Percentiles rank a stretch among this genome's conserved stretches.
These are phyloP conservation scores for Hamigera avellanea DNA, from an alignment of 495 filamentous ascomycete species.

Conservation along the genomic window DNA sequence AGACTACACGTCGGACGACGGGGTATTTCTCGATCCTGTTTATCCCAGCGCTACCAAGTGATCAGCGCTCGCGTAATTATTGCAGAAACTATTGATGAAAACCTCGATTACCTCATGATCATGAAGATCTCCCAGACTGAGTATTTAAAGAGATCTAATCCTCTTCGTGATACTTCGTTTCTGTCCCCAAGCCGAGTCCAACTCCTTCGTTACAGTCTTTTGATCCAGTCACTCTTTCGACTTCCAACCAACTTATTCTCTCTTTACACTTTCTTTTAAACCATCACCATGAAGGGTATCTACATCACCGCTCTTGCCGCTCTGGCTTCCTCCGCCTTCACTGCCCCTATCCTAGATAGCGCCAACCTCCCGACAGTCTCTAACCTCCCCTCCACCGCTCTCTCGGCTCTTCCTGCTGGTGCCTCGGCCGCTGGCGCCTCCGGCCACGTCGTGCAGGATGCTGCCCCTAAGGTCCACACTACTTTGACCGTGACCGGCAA, in stretches of 20 bases:
- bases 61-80: no score
- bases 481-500: slow-evolving; percentile 2
- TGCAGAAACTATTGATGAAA: no score
- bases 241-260: not conserved
- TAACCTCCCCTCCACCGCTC: not conserved
- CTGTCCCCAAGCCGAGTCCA: no score
- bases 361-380: not conserved
- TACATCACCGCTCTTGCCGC: not conserved
- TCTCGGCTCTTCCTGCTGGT: not conserved
- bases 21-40: no score
- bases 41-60: no score
- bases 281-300: not conserved
- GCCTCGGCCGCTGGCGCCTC: not conserved
- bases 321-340: not conserved
- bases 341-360: no score
- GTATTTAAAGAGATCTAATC: no score
- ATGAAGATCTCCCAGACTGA: no score
- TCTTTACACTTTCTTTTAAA: not conserved
- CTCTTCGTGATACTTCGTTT: no score
- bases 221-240: not conserved
- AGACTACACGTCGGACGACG: no score
- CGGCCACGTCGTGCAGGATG: slow-evolving; percentile 4
- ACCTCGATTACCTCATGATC: no score
- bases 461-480: slow-evolving; percentile 3
- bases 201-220: not conserved